Percentiles rank a stretch among this genome's conserved stretches.
phyloP scores from a whole-genome alignment of 257 asterid genomes.

The Solanum medicagineum region DNA sequence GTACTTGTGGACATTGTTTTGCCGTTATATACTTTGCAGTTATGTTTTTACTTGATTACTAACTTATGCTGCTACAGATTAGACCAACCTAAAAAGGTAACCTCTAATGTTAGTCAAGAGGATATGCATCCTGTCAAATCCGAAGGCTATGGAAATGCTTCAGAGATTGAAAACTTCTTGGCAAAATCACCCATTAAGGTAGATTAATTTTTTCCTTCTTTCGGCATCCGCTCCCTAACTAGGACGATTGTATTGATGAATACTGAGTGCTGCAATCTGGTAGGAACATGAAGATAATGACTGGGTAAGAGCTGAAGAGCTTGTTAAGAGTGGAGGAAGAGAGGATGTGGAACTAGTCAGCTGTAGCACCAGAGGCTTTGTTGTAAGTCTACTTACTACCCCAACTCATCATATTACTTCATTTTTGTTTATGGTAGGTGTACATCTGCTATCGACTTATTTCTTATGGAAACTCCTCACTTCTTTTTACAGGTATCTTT shows the following conservation, averaged over 20 bases:
- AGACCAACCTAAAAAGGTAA: constrained; percentile 32
- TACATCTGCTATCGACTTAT: neutral
- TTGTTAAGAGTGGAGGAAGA: constrained; percentile 57
- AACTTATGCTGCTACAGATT: constrained; percentile 36
- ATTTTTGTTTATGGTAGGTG: neutral
- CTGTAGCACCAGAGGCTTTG: constrained; percentile 82
- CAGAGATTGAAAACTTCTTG: constrained; percentile 44
- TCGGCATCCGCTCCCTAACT: neutral
- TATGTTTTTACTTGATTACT: neutral
- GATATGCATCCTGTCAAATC: constrained; percentile 14
- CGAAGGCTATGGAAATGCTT: constrained; percentile 25
- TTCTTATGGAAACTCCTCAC: neutral
- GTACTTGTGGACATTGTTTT: constrained; percentile 14
- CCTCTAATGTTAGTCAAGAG: constrained; percentile 23
- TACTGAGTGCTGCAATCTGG: constrained; percentile 14
- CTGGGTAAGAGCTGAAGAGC: constrained; percentile 72
- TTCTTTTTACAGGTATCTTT: constrained; percentile 54
- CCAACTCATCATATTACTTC: neutral
- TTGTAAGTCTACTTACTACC: constrained; percentile 33
- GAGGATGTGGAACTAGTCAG: constrained; percentile 71
- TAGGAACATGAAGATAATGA: constrained; percentile 68
- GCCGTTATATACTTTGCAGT: neutral
- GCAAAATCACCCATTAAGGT: constrained; percentile 48
- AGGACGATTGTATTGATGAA: neutral
- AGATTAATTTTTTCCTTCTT: neutral